A percentile compares a stretch with the other conserved stretches of the same genome.
phyloP scores from a whole-genome alignment of 495 filamentous ascomycete species.

The Cudoniella acicularis region DNA sequence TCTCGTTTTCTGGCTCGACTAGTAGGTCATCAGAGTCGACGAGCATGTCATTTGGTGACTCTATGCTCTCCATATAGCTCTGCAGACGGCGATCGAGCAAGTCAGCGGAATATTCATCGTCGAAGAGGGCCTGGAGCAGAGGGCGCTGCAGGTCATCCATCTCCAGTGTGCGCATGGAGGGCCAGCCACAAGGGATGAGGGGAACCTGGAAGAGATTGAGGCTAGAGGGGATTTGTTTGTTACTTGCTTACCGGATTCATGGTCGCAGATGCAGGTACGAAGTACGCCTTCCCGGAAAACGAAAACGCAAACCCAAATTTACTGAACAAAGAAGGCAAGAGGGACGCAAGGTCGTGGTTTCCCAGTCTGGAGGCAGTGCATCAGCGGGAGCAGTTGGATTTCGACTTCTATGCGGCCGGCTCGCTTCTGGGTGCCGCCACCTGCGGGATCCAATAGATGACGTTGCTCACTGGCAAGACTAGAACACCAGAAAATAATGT shows the following conservation, averaged over 20 bases:
- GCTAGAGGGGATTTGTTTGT: no score
- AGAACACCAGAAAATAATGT: no score
- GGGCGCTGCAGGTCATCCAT: neutral
- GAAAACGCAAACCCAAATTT: conserved; percentile 6
- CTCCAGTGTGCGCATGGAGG: neutral
- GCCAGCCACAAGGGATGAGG: neutral
- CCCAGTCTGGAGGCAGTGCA: neutral
- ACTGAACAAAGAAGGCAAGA: conserved; percentile 10
- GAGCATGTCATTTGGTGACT: conserved; percentile 59
- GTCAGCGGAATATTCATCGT: conserved; percentile 6
- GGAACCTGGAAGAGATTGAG: neutral
- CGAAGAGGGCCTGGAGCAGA: neutral
- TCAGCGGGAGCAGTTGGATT: neutral
- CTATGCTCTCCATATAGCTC: conserved; percentile 37
- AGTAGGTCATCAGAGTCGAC: conserved; percentile 61
- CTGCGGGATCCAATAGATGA: neutral
- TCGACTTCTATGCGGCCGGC: neutral
- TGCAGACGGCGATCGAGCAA: conserved; percentile 26
- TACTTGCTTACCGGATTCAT: conserved; percentile 26
- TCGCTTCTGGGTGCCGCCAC: neutral
- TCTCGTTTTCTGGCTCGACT: conserved; percentile 51
- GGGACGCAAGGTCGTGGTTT: neutral
- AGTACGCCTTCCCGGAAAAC: conserved; percentile 19
- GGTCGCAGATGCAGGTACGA: conserved; percentile 18
- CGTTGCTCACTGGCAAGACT: neutral